Base-by-base conservation (phyloP, 805 yeast species). In the Kazachstania psychrophila region DNA sequence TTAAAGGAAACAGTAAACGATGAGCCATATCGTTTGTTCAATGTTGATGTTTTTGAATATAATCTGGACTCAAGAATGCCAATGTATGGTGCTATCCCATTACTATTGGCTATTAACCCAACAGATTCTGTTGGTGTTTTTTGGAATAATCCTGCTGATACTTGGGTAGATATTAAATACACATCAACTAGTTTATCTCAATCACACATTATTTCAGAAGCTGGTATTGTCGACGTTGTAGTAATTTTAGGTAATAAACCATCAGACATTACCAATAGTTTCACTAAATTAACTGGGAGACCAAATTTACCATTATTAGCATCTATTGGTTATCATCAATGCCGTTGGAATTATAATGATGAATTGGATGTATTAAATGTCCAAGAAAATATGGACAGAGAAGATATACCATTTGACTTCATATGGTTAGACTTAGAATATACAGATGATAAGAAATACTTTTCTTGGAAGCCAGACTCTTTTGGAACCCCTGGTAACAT, bases 371-470 rank as follows among this genome's bases (percentile, higher is more conserved):
- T 92, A 1, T 59, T 86, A n/a, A 75, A 68, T 6, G 80, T 92
- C 11, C 71, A 72, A 45, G 55, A 66, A 2, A 69, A 74, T 38
- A 79, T 92, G 70, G 97, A 89, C 56, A 65, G 70, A 41, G 55
- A 73, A 48, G 72, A 66, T 30, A 76, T 92, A 40, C 96, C 97
- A 2, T 83, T 78, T 54, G 98, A 92, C 56, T 76, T 81, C 11
- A 81, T 92, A 35, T 92, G 98, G 98, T 69, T 92, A 27, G 97
- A 92, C 58, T 73, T 92, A 33, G 98, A 89, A 54, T 92, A 92
- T 60, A 75, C 96, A 0, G 89, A 84, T 43, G 65, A 71, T 16
- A 86, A 82, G 57, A 80, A 85, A 61, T 92, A 85, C 58, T 92
- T 92, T 58, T 87, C 96, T 1, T 92, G 98, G 98, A 72, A 83